A percentile compares a stretch with the other conserved stretches of the same genome.
Conservation (phyloP, 2,329 filamentous ascomycete genomes). For the Botrytis paeoniae region DNA sequence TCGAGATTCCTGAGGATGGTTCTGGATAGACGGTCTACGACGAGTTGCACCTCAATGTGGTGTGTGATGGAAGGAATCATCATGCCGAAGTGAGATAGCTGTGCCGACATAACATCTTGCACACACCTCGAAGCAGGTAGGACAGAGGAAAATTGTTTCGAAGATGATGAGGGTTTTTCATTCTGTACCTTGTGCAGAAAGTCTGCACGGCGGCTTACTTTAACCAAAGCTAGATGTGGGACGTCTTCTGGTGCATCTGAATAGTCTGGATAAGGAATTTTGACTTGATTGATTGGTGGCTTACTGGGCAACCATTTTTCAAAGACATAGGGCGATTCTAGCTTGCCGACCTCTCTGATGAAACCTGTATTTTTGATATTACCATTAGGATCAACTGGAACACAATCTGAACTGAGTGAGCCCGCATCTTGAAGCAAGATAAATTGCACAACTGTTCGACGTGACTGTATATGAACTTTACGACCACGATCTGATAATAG, state of each 20-base stretch:
- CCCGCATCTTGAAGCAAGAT: not conserved
- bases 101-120: slow-evolving; percentile 47
- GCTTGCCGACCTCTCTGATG: slow-evolving; percentile 27
- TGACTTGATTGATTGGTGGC: slow-evolving; percentile 44
- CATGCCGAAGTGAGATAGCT: slow-evolving; percentile 47
- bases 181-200: slow-evolving; percentile 49
- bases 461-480: slow-evolving; percentile 26
- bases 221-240: slow-evolving; percentile 49
- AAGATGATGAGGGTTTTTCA: not conserved
- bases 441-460: slow-evolving; percentile 28
- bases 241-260: slow-evolving; percentile 44
- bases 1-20: slow-evolving; percentile 52
- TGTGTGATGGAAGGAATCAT: slow-evolving; percentile 73
- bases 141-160: slow-evolving; percentile 43
- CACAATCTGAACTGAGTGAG: not conserved
- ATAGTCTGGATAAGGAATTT: slow-evolving; percentile 40
- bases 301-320: slow-evolving; percentile 44
- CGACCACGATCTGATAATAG: slow-evolving; percentile 30
- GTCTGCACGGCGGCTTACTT: slow-evolving; percentile 55
- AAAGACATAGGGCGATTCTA: slow-evolving; percentile 39
- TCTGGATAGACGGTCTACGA: slow-evolving; percentile 58
- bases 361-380: slow-evolving; percentile 22
- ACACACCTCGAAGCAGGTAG: slow-evolving; percentile 49
- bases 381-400: not conserved
- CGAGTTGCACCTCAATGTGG: slow-evolving; percentile 61